Evolutionary conservation across 106 monocot species (phyloP).

Genomic region (Dendrobium chrysotoxum): DNA sequence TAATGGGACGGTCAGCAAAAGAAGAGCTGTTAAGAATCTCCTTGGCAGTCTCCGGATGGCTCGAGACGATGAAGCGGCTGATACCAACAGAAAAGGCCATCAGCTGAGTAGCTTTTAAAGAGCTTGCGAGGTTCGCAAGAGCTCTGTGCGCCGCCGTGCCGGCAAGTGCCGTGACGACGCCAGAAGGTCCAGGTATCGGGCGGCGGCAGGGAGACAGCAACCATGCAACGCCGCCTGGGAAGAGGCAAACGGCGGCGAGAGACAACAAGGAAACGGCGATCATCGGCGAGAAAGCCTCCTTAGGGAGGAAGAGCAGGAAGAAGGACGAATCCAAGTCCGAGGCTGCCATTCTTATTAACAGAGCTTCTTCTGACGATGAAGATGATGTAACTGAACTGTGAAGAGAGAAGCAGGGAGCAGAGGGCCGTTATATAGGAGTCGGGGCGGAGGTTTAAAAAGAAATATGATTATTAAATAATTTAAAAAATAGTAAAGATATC

Average conservation of each 20-base stretch:
- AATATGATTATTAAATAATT: too few species aligned
- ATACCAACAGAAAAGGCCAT: constrained; percentile 43
- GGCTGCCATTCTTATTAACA: neutral
- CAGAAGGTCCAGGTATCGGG: constrained; percentile 19
- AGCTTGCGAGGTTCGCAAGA: constrained; percentile 5
- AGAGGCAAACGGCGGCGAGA: constrained; percentile 4
- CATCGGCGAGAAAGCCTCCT: neutral
- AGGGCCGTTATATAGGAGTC: neutral
- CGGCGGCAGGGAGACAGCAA: neutral
- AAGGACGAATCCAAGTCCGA: neutral
- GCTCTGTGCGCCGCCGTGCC: constrained; percentile 17
- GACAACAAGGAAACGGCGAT: neutral
- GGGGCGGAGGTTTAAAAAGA: neutral
- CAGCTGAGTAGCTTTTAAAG: constrained; percentile 7
- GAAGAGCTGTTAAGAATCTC: constrained; percentile 30
- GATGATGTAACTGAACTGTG: neutral
- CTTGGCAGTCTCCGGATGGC: constrained; percentile 35
- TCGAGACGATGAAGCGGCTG: constrained; percentile 37
- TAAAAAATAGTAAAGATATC: too few species aligned
- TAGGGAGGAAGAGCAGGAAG: neutral
- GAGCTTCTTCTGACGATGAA: neutral
- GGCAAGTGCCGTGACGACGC: constrained; percentile 14
- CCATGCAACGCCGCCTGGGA: constrained; percentile 33
- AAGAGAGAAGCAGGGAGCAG: neutral
- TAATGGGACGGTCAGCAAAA: constrained; percentile 28